Evolutionary conservation across 2,329 filamentous ascomycete species (phyloP).

Genomic region (Neopestalotiopsis clavispora): DNA sequence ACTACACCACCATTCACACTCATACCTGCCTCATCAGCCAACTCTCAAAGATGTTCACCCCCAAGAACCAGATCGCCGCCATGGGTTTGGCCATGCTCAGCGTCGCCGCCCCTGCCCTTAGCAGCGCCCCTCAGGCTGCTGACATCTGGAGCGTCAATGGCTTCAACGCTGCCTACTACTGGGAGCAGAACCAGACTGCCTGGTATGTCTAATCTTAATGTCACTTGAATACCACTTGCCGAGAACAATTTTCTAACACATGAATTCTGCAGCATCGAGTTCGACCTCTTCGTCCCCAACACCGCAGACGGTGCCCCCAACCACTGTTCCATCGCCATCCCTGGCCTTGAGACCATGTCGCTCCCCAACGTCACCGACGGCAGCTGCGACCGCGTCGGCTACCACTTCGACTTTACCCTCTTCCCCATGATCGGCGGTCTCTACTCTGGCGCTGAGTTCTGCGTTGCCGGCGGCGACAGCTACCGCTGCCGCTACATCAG

Average conservation of each 20-base stretch:
- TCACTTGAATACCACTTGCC: neutral
- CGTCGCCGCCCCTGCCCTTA: neutral
- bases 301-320: neutral
- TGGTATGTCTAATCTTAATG: neutral
- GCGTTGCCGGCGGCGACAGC: neutral
- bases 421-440: neutral
- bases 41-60: neutral
- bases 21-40: neutral
- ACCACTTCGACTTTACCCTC: neutral
- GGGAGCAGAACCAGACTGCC: neutral
- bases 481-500: neutral
- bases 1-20: neutral
- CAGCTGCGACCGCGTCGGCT: neutral
- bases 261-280: neutral
- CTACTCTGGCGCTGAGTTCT: neutral
- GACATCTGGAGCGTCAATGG: neutral
- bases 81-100: neutral
- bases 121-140: neutral
- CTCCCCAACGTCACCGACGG: constrained; percentile 1
- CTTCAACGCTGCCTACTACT: neutral
- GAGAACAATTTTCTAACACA: neutral
- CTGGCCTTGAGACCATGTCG: neutral
- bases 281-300: neutral
- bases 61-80: neutral
- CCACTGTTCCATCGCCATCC: neutral